Conservation (phyloP, 495 filamentous ascomycete species). For the Hyaloscypha hepaticicola region DNA sequence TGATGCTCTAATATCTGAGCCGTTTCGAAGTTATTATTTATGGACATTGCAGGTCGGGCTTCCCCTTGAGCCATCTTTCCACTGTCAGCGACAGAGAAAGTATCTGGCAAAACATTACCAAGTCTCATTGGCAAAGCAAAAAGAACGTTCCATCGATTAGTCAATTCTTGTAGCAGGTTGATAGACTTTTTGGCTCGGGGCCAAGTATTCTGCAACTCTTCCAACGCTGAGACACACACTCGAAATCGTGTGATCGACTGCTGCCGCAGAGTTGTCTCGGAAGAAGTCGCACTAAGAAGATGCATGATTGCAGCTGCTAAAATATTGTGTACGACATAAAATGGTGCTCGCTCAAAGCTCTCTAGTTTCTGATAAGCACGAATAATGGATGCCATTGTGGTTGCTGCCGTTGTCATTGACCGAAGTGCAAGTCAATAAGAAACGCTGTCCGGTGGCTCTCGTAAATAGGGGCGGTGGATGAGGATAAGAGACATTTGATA, state of each 20-base stretch:
- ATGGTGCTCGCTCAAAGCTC: neutral
- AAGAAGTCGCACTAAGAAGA: neutral
- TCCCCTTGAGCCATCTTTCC: no score
- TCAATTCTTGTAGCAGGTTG: neutral
- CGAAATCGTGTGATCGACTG: neutral
- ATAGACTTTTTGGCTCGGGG: neutral
- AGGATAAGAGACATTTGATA: constrained; percentile 6
- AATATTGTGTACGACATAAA: neutral
- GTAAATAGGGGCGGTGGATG: constrained; percentile 1
- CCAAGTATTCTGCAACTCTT: neutral
- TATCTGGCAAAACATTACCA: no score
- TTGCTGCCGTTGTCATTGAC: neutral
- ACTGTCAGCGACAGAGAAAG: no score
- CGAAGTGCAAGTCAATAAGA: neutral
- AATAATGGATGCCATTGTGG: neutral
- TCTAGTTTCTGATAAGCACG: neutral
- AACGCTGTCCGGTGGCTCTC: neutral
- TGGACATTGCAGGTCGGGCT: no score
- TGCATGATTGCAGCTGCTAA: neutral
- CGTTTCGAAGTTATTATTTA: no score
- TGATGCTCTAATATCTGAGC: no score
- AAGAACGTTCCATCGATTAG: neutral
- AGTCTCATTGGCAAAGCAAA: neutral
- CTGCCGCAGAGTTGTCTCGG: neutral
- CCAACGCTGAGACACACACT: neutral